Evolutionary conservation across 768 basidiomycete genomes (phyloP), one percentile per base, ranked within the genome.

Genomic region (Mycena crocata): DNA sequence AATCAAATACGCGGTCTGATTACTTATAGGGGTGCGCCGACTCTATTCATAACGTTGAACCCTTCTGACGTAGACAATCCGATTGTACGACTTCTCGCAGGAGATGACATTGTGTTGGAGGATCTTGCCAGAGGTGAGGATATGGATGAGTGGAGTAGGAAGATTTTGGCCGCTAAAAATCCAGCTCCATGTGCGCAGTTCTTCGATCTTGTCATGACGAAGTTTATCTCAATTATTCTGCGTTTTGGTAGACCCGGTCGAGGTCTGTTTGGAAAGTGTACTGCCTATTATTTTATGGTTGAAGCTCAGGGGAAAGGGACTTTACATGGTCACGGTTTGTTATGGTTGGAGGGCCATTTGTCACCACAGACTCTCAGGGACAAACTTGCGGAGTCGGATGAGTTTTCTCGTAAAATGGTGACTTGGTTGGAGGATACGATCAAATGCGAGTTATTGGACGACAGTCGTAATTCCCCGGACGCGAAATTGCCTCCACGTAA

Each of bases 321-420:
- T 14, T 55, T 79, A 5, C 78, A 79, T 58, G 70, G 67, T 21
- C 78, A 79, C 58, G 67, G 75, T 52, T 34, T 78, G 1, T 57
- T 80, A 3, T 80, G 79, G 79, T 34, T 80, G 0, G 23, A 67
- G 21, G 76, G 74, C 0, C 65, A 70, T 34, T 67, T 71, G 9
- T 70, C 70, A 4, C 75, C 79, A 0, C 58, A 59, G 21, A 12
- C 32, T 2, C 31, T 59, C 35, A 23, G 58, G 12, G 58, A 59
- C 23, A 28, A 13, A 8, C 9, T 59, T 5, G 14, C 32, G 4
- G 34, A 48, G 1, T 48, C 45, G 4, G 35, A n/a, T 1, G 26
- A 0, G 19, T 59, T 48, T 35, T 28, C 13, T 10, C 4, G 2
- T 0, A 59, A 40, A 8, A 59, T 59, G 58, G 13, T 40, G 2